These are phyloP conservation scores for Tripidium arundinaceum DNA, from an alignment of 202 grass and related monocot genomes.

Conservation along the genomic window DNA sequence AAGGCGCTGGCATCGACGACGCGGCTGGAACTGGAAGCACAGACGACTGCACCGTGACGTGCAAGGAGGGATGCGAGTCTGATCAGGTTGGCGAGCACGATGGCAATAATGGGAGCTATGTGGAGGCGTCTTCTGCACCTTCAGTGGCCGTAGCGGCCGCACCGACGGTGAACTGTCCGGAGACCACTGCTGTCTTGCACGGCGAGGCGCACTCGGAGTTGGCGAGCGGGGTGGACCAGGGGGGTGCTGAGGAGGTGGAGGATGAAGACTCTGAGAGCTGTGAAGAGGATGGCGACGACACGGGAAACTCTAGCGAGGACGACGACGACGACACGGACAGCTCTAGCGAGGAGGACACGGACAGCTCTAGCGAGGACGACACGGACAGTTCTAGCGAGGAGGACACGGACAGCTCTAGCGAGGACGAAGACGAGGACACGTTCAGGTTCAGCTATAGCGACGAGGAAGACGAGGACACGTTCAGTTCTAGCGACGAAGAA, in stretches of 20 bases:
- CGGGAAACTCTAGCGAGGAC: no score
- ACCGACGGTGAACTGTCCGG: not conserved
- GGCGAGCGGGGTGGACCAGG: not conserved
- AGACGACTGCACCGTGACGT: not conserved
- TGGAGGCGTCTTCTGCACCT: not conserved
- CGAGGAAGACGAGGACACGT: not conserved
- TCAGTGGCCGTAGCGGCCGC: not conserved
- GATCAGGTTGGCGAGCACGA: not conserved
- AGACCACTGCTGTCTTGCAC: not conserved
- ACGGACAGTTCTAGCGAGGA: not conserved
- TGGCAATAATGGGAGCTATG: not conserved
- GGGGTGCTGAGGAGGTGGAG: not conserved
- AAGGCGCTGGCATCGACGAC: not conserved
- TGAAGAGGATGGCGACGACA: no score
- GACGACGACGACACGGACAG: no score
- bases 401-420: not conserved
- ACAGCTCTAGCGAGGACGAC: not conserved
- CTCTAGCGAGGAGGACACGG: not conserved
- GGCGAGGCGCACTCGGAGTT: not conserved
- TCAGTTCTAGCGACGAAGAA: no score
- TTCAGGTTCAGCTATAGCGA: not conserved
- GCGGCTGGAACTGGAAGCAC: not conserved
- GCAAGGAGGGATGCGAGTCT: not conserved
- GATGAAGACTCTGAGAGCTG: not conserved
- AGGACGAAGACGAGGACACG: not conserved